A percentile compares a stretch with the other conserved stretches of the same genome.
Conservation (phyloP, 257 asterid genomes). For the Nicotiana benthamiana region DNA sequence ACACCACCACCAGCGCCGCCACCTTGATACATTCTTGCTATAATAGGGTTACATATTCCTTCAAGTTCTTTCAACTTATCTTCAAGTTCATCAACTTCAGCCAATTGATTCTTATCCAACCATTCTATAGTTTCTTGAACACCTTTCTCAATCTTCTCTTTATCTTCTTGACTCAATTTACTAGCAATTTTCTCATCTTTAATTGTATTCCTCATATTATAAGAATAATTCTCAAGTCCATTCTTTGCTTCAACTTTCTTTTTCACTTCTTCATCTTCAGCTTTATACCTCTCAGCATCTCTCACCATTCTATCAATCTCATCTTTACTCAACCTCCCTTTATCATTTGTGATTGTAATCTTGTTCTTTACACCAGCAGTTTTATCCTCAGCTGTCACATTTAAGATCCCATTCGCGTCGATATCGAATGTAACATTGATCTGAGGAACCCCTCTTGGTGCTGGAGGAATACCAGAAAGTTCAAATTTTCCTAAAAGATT, state of each 20-base stretch:
- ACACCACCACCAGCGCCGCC: slow-evolving; percentile 1
- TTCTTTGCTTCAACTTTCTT: slow-evolving; percentile 54
- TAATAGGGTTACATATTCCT: slow-evolving; percentile 41
- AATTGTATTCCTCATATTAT: slow-evolving; percentile 55
- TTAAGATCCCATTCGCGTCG: slow-evolving; percentile 44
- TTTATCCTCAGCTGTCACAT: slow-evolving; percentile 48
- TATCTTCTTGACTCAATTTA: slow-evolving; percentile 28
- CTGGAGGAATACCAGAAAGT: slow-evolving; percentile 52
- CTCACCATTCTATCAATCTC: slow-evolving; percentile 49
- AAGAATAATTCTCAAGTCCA: slow-evolving; percentile 40
- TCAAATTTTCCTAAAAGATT: slow-evolving; percentile 45
- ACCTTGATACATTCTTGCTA: slow-evolving; percentile 44
- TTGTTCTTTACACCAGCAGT: slow-evolving; percentile 48
- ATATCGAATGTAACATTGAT: slow-evolving; percentile 43
- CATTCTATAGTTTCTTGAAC: slow-evolving; percentile 42
- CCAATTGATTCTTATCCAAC: slow-evolving; percentile 51
- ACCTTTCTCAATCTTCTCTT: slow-evolving; percentile 33
- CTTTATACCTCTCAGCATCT: slow-evolving; percentile 49
- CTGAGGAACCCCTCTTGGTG: slow-evolving; percentile 54
- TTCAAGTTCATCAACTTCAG: slow-evolving; percentile 58
- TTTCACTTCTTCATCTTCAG: slow-evolving; percentile 53
- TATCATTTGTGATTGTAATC: slow-evolving; percentile 50
- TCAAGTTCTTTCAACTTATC: slow-evolving; percentile 49
- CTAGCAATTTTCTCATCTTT: slow-evolving; percentile 44
- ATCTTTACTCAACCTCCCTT: slow-evolving; percentile 42